phyloP scores from a whole-genome alignment of 73 alveolate species.

The Durusdinium trenchii region DNA sequence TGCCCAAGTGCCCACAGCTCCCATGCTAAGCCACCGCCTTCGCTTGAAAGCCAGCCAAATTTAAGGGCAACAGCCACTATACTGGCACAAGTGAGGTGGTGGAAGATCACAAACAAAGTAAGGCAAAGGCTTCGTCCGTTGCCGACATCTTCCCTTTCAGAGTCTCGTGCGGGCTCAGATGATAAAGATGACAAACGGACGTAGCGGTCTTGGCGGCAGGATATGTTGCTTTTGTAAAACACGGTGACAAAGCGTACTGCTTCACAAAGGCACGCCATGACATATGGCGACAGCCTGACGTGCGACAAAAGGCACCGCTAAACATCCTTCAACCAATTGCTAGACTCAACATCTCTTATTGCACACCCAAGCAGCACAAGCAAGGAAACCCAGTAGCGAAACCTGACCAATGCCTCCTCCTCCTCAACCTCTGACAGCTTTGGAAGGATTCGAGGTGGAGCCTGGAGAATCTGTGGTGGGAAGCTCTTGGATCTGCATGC shows the following conservation, averaged over 20 bases:
- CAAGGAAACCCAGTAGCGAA: not conserved
- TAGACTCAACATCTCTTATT: too few relatives aligned
- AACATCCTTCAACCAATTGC: too few relatives aligned
- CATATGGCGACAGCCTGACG: not conserved
- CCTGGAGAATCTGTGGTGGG: not conserved
- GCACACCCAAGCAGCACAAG: not conserved
- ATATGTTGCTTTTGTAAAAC: too few relatives aligned
- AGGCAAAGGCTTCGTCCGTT: not conserved
- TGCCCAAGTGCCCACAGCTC: conserved; percentile 45
- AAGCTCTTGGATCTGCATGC: not conserved
- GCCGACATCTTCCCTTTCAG: not conserved
- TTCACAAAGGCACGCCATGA: not conserved
- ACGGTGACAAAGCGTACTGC: not conserved
- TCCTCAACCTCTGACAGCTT: not conserved
- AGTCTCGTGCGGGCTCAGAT: too few relatives aligned
- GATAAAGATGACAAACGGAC: too few relatives aligned
- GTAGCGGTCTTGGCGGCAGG: too few relatives aligned
- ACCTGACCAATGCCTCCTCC: not conserved
- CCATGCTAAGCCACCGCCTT: not conserved
- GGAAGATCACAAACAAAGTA: not conserved
- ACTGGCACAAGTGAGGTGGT: not conserved
- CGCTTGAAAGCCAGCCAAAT: not conserved
- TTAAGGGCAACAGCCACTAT: not conserved
- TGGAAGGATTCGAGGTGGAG: not conserved
- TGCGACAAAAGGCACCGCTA: too few relatives aligned